Conservation (phyloP, 83 land plant genomes). For the Picea engelmannii region DNA sequence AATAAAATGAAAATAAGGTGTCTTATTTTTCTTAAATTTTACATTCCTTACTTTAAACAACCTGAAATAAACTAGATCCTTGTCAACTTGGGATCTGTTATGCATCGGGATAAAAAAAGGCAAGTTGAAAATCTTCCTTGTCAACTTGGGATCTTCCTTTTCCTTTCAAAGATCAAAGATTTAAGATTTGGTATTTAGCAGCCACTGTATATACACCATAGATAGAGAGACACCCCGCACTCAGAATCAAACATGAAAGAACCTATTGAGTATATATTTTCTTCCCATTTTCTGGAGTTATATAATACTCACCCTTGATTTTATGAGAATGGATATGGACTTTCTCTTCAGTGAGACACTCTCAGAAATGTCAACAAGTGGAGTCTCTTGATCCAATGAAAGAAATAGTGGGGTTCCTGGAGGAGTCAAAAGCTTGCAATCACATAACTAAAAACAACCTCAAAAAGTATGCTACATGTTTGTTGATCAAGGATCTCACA, state of each 20-base stretch:
- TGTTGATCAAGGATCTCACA: background rate
- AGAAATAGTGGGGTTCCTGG: slow-evolving; percentile 45
- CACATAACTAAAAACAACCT: background rate
- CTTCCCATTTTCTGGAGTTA: background rate
- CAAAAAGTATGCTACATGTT: background rate
- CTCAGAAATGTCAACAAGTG: slow-evolving; percentile 13
- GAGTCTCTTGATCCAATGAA: slow-evolving; percentile 33
- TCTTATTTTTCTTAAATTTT: too few species aligned
- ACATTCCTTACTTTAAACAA: too few species aligned
- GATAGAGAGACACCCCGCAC: background rate
- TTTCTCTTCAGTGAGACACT: slow-evolving; percentile 1
- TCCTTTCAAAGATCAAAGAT: background rate
- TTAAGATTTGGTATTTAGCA: background rate
- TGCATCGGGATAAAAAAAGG: too few species aligned
- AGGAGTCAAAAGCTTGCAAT: slow-evolving; percentile 41
- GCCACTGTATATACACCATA: background rate
- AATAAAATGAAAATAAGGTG: too few species aligned
- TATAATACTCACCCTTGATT: slow-evolving; percentile 1
- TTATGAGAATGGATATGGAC: background rate
- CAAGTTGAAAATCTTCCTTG: too few species aligned
- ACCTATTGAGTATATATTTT: background rate
- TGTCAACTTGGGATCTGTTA: too few species aligned
- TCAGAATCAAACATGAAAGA: background rate
- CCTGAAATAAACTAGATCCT: too few species aligned
- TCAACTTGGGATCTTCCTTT: too few species aligned